These are phyloP conservation scores for Daldinia sp. DNA, from an alignment of 2,329 filamentous ascomycete species.

Conservation along the genomic window DNA sequence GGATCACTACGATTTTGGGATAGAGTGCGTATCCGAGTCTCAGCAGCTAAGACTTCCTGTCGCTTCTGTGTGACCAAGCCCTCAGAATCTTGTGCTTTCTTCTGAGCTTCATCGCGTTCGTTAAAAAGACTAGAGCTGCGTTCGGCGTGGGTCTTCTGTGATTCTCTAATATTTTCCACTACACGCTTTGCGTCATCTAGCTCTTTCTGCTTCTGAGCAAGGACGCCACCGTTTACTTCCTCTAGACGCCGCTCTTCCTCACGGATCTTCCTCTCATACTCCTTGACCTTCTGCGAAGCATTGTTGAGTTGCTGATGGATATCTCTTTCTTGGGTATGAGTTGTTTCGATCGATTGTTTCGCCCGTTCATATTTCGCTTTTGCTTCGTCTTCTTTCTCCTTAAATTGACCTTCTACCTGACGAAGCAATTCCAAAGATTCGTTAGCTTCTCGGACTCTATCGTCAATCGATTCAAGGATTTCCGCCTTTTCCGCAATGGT, in stretches of 20 bases:
- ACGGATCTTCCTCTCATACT: slow-evolving; percentile 57
- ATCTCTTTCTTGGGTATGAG: slow-evolving; percentile 71
- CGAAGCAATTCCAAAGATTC: slow-evolving; percentile 53
- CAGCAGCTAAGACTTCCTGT: slow-evolving; percentile 61
- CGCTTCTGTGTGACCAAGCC: slow-evolving; percentile 54
- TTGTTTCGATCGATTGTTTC: slow-evolving; percentile 60
- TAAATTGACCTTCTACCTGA: slow-evolving; percentile 56
- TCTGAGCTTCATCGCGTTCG: slow-evolving; percentile 44
- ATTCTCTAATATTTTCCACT: slow-evolving; percentile 53
- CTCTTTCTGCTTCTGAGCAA: slow-evolving; percentile 67
- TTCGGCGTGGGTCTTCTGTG: slow-evolving; percentile 40
- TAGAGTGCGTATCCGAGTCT: slow-evolving; percentile 61
- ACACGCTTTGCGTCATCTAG: slow-evolving; percentile 65
- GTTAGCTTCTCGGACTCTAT: slow-evolving; percentile 52
- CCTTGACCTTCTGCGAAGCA: slow-evolving; percentile 57
- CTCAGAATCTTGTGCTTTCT: slow-evolving; percentile 43
- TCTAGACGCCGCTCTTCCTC: slow-evolving; percentile 69
- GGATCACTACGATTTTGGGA: slow-evolving; percentile 65
- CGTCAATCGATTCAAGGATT: slow-evolving; percentile 56
- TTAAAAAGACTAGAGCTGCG: slow-evolving; percentile 39
- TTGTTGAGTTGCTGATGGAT: slow-evolving; percentile 67
- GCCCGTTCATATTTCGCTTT: slow-evolving; percentile 63
- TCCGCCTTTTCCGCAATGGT: slow-evolving; percentile 57
- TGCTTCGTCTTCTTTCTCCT: slow-evolving; percentile 56
- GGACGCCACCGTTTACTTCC: slow-evolving; percentile 73